Base-by-base conservation (phyloP, 768 basidiomycete species). In the Hericium erinaceus region DNA sequence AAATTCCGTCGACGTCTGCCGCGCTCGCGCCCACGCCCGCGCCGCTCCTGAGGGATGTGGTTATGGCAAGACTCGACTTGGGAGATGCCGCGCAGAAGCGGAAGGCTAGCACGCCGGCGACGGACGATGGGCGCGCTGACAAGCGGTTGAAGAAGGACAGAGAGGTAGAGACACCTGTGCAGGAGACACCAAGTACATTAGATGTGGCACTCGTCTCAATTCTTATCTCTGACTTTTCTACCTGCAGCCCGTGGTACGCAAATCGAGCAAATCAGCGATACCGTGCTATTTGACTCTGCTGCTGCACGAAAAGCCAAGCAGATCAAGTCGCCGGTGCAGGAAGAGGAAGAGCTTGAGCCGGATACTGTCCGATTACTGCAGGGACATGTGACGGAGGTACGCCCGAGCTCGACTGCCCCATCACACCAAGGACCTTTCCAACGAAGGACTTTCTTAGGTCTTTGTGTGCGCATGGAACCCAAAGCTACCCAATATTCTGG, bases 391-490 rank as follows among this genome's bases (percentile, higher is more conserved):
- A 68, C 40, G 41, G 64, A 65, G 58, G 60, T 64, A 15, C 48
- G 59, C 55, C 28, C 24, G 20, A 37, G 60, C 41, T 55, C 28
- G 33, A 55, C 24, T 37, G n/a, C 56, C 56, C 28, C 20, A 49
- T 33, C 26, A 28, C 39, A 33, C 7, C 28, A 7, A 11, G 12
- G 33, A 15, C n/a, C 49, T n/a, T 37, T 33, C 28, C 24, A 13
- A 26, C 24, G 26, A 46, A 46, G 44, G 15, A 1, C 24, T n/a
- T 26, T 12, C 41, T 18, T 57, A 91, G 89, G 87, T 92, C 7
- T 92, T 91, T 56, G 83, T 88, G 6, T 88, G 87, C 56, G 80
- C 85, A 4, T 92, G 87, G 77, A 92, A 89, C 69, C 89, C 90
- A 12, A 74, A 71, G 39, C 73, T 77, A 38, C 74, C 73, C 33